Evolutionary conservation across 2,329 filamentous ascomycete species (phyloP), one percentile per base, ranked within the genome.

Genomic region (Myriosclerotinia curreyana): DNA sequence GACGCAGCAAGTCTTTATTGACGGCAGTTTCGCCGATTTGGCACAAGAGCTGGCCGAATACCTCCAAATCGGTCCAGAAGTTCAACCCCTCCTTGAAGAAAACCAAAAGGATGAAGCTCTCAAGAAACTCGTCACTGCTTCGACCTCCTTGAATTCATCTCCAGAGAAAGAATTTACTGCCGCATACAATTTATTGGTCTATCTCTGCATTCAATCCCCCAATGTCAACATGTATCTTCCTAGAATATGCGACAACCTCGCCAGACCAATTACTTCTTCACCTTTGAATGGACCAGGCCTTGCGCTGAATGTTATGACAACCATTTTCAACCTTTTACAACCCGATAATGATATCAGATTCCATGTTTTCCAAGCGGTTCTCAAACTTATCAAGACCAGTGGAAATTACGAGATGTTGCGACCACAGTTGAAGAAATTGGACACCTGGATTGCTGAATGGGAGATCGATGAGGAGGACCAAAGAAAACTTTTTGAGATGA

Each of bases 81-180:
- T 95, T 76, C 83, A 87, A 77, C 85, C 90, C 69, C 83, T 94
- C 70, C 80, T 95, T 73, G 83, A 87, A 73, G 82, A 83, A 78
- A 85, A 86, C 70, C 82, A 93, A 79, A 86, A 87, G 74, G 91
- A 92, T 80, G 92, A 96, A 70, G 87, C 91, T 53, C 84, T 99
- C 65, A 90, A 93, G 82, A 93, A 92, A 83, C 83, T 99, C 69
- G 91, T 98, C 67, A 86, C 88, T 70, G 90, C 90, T 65, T 92
- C 91, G 61, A 79, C 84, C 61, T 84, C 84, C 59, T 82, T 99
- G 75, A 96, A 93, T 79, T 84, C 85, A 68, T 91, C 92, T 64
- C 91, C 94, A 65, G 95, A 99, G 83, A 96, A 95, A 84, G 94
- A 98, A 79, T 95, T 97, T 77, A 93, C 92, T 66, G 89, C 94